Evolutionary conservation across 2,329 filamentous ascomycete species (phyloP), one percentile per base, ranked within the genome.

Genomic region (Graphiopsis chlorocephala): DNA sequence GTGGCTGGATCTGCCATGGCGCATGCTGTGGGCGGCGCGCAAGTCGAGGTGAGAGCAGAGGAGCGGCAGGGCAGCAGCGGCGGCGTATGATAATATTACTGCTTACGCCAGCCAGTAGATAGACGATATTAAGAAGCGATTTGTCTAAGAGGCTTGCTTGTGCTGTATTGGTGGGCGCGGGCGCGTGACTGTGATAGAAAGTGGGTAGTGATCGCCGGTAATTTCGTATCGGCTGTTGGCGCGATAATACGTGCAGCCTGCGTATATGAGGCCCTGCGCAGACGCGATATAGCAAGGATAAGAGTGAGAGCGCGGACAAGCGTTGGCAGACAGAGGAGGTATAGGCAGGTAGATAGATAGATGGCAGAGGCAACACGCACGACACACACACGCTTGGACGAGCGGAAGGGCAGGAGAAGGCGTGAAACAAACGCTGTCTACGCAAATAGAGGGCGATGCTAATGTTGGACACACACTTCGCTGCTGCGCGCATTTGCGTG

Each of bases 1-100:
- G 64, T 52, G 11, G 29, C n/a, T 47, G 42, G 29, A 55, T 69
- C 67, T 14, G 64, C 63, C 66, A 69, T 67, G 64, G 55, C 35
- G 50, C 60, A 62, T 62, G 25, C 25, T 62, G 59, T 3, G n/a
- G 31, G 12, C 31, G 29, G 31, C 17, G 52, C 52, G 12, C 29
- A n/a, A 26, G 53, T 56, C 53, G 31, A 38, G 20, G n/a, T 20
- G n/a, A 11, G 20, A 31, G 14, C 20, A 26, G 8, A 56, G 23
- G 29, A 23, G 29, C 28, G 20, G 53, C 15, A 33, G 31, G 26
- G 20, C 53, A 56, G 28, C 29, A 26, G 53, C 28, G 6, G 50
- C 53, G 29, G 47, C 26, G 26, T 52, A 17, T n/a, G 26, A 28
- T n/a, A 25, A 45, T 53, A 31, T 53, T 11, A 53, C 26, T 20